Percentiles rank a stretch among this genome's conserved stretches.
Evolutionary conservation across 108 stramenopile genomes (phyloP).

Genomic region (Skeletonema marinoi): DNA sequence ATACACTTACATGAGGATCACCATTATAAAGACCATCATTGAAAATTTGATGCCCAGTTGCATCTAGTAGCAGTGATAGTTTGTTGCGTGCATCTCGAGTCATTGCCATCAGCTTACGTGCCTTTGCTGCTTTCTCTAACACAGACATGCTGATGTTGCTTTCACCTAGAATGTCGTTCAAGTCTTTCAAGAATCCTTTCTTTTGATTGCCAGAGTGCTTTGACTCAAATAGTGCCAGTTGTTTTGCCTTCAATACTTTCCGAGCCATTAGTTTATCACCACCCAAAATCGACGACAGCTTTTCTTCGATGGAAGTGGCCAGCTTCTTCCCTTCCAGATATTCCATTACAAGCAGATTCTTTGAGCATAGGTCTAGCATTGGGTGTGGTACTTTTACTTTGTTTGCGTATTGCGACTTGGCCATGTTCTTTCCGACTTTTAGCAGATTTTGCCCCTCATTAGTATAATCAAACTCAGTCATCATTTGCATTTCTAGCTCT

Average conservation of each 20-base stretch:
- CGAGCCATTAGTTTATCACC: constrained; percentile 43
- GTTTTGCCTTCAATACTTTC: constrained; percentile 49
- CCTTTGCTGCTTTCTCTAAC: constrained; percentile 10
- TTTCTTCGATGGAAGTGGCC: constrained; percentile 54
- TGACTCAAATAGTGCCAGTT: constrained; percentile 46
- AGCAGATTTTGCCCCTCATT: constrained; percentile 59
- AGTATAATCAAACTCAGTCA: constrained; percentile 76
- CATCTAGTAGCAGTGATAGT: constrained; percentile 62
- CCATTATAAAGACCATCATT: constrained; percentile 66
- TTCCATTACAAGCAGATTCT: constrained; percentile 77
- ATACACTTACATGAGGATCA: constrained; percentile 57
- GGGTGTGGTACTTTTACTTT: constrained; percentile 62
- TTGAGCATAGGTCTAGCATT: constrained; percentile 47
- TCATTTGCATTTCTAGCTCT: constrained; percentile 65
- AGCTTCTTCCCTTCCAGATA: constrained; percentile 64
- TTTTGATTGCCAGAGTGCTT: constrained; percentile 21
- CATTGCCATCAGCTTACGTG: constrained; percentile 36
- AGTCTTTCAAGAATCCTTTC: constrained; percentile 31
- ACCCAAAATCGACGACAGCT: constrained; percentile 45
- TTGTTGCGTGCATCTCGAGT: constrained; percentile 37
- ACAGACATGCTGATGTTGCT: constrained; percentile 3
- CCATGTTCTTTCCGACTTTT: constrained; percentile 54
- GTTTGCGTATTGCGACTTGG: constrained; percentile 43
- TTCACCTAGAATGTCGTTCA: constrained; percentile 24
- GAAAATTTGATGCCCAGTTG: constrained; percentile 78